Evolutionary conservation across 1,139 yeast species (phyloP), one percentile per base, ranked within the genome.

Genomic region (Pichia sp.): DNA sequence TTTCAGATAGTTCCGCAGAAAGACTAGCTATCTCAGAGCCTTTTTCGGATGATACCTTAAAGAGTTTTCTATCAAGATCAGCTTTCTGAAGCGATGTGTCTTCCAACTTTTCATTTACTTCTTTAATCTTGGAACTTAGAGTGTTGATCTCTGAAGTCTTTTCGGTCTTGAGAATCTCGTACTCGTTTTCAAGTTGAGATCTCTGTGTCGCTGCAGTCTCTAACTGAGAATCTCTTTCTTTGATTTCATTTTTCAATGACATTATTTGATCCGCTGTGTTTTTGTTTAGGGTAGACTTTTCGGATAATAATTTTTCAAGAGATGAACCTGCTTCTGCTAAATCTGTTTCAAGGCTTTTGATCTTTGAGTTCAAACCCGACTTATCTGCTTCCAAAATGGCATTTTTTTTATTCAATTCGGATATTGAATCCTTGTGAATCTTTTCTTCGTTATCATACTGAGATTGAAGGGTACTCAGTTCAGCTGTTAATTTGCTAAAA

Each of bases 91-190:
- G 22, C 2, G 16, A 8, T 9, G 26, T 16, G 19, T 22, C 39
- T 19, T 46, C 45, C 3, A 51, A 40, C 28, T 53, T 37, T 16
- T 28, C 28, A n/a, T 22, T 31, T 10, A 47, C 23, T 3, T 50
- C 51, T 10, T 28, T 26, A 18, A 42, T 12, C 13, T 47, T 30
- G 9, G 12, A n/a, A 3, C 34, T 41, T 12, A 43, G 34, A 7
- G 28, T 21, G 2, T 16, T n/a, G 8, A 47, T 41, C 16, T 36
- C 49, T 5, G 16, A 30, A 25, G 41, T 13, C 10, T 13, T n/a
- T 44, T 43, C 42, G 7, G 23, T 39, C 16, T 39, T 34, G 5
- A 34, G 19, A 5, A 34, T 18, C 18, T 34, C 37, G 19, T 39
- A 39, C 9, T 21, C 26, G 13, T 39, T 39, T 19, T 39, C 42